Conservation (phyloP, 2,329 filamentous ascomycete genomes). For the Diaporthe humulicola region DNA sequence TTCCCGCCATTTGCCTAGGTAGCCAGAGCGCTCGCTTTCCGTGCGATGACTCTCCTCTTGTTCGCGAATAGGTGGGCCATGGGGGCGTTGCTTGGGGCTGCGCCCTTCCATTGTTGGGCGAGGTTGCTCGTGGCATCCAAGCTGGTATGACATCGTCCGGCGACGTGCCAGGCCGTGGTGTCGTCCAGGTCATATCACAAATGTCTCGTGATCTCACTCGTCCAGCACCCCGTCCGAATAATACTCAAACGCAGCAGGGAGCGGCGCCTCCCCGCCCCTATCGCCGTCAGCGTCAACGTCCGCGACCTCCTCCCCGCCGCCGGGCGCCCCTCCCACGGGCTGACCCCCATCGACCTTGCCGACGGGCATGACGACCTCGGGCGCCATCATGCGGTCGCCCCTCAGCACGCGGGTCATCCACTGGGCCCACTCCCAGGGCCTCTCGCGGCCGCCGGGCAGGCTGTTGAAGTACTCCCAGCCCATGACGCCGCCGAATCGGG, state of each 20-base stretch:
- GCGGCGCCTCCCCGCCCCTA: constrained; percentile 40
- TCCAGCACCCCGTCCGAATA: constrained; percentile 44
- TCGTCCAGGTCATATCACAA: background rate
- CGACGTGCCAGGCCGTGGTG: background rate
- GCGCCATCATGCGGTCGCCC: constrained; percentile 44
- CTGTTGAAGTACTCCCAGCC: constrained; percentile 90
- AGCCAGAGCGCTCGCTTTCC: background rate
- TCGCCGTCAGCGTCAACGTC: constrained; percentile 45
- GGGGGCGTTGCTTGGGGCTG: background rate
- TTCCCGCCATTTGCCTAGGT: background rate
- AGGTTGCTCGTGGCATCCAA: background rate
- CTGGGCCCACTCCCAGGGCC: constrained; percentile 81
- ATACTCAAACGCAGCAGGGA: constrained; percentile 50
- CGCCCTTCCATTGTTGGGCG: background rate
- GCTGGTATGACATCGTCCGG: background rate
- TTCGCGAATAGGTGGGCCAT: background rate
- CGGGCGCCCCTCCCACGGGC: background rate
- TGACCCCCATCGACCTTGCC: constrained; percentile 30
- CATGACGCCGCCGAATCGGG: constrained; percentile 83
- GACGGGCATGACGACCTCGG: constrained; percentile 35
- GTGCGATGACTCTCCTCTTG: background rate
- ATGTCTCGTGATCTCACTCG: background rate
- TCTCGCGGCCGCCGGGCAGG: constrained; percentile 67
- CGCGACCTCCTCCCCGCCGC: constrained; percentile 11
- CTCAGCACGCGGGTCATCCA: constrained; percentile 65